Conservation (phyloP, 2,329 filamentous ascomycete species). For the Diaporthe helianthi region DNA sequence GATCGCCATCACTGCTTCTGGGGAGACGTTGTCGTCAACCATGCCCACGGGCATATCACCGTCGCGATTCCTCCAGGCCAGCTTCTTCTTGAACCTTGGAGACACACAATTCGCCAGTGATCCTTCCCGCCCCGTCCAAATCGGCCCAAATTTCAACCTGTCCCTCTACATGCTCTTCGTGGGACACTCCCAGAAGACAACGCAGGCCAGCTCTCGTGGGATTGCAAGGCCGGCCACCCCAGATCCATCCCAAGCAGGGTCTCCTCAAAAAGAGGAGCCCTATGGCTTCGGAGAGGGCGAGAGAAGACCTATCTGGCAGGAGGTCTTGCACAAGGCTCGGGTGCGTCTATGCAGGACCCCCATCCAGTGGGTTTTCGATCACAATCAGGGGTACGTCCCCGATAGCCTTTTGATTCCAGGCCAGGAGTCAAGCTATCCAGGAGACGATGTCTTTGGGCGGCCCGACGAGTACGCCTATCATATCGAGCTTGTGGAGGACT, state of each 20-base stretch:
- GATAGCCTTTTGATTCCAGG: constrained; percentile 6
- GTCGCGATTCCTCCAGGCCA: constrained; percentile 89
- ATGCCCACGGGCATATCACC: constrained; percentile 86
- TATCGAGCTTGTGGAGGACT: constrained; percentile 81
- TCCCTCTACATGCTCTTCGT: constrained; percentile 96
- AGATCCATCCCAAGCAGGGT: constrained; percentile 30
- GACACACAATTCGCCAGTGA: constrained; percentile 81
- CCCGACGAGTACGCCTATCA: constrained; percentile 74
- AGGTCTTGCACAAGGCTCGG: constrained; percentile 91
- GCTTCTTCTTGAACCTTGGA: constrained; percentile 85
- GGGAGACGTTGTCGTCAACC: constrained; percentile 81
- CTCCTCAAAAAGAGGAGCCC: constrained; percentile 51
- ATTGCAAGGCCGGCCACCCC: constrained; percentile 30
- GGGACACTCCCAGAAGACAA: constrained; percentile 63
- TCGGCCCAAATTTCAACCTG: constrained; percentile 85
- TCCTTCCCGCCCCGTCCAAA: constrained; percentile 72
- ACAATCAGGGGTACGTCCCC: constrained; percentile 43
- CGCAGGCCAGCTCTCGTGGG: not conserved
- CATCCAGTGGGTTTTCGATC: constrained; percentile 56
- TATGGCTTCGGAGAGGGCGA: constrained; percentile 60
- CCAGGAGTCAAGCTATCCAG: not conserved
- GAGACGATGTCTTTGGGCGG: constrained; percentile 38
- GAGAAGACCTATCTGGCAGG: constrained; percentile 85
- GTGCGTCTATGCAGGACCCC: constrained; percentile 80
- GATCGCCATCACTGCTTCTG: constrained; percentile 91